Evolutionary conservation across 2,329 filamentous ascomycete species (phyloP), one percentile per base, ranked within the genome.

Genomic region (Colletotrichum cordylinicola): DNA sequence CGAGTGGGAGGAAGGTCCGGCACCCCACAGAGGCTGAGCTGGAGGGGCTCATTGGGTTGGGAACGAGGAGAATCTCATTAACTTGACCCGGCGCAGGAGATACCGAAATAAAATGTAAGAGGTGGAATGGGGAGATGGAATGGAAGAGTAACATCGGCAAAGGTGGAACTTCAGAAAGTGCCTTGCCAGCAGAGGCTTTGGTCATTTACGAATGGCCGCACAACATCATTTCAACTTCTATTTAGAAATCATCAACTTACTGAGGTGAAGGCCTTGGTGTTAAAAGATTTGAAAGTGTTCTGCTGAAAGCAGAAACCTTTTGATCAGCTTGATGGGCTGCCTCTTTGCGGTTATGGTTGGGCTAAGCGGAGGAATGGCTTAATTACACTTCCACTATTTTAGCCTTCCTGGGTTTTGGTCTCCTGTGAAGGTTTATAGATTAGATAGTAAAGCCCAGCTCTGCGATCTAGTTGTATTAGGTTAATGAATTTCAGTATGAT

Each of bases 211-310:
- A 33, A 9, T 33, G 31, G 31, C 31, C 31, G 10, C 31, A 33
- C 31, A 33, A 10, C 31, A 33, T 7, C 9, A 10, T 33, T 10
- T 4, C 9, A 12, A 33, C 9, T 10, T 33, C 4, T 4, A 33
- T 33, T 12, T 4, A 33, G 31, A 13, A 48, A 48, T 6, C 0
- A 21, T 0, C n/a, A 4, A 4, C 6, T 1, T 48, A 1, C 10
- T 48, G 1, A 21, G 9, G 0, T 21, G 43, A 13, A 21, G n/a
- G 2, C 10, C n/a, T 24, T 52, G n/a, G 6, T 52, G 4, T 13
- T 1, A 0, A 21, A 52, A 8, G 3, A 52, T 2, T 52, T 21
- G 18, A 13, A 0, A 52, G n/a, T 2, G 2, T 21, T 52, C 6
- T n/a, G 43, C n/a, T 0, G 4, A 52, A 52, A 52, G 43, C n/a